Base-by-base conservation (phyloP, 2,329 filamentous ascomycete genomes). In the Trichophyton schoenleinii region DNA sequence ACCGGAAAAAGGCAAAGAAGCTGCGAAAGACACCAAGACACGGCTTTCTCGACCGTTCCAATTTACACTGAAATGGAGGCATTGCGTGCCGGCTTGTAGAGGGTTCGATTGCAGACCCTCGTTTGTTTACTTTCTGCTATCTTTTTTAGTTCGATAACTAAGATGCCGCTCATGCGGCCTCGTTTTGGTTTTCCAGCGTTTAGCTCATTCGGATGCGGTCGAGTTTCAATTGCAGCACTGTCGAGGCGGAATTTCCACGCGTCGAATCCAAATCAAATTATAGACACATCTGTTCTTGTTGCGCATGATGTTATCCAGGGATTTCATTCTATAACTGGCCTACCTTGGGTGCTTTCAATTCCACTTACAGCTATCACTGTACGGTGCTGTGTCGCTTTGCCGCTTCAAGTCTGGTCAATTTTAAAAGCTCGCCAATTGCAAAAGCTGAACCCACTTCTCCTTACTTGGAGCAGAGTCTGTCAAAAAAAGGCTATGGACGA, bases 281-380 rank as follows among this genome's bases (percentile, higher is more conserved):
- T 80, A 64, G 75, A 78, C 63, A 70, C 75, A 60, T 66, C 75
- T 46, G 66, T 81, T 53, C 70, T 73, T 49, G 67, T 73, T 34
- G 76, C 80, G 2, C 77, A 80, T 64, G 69, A 71, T 58, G 67
- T 80, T 62, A 73, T 83, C 60, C 72, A 78, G 61, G 66, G 73
- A 28, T 66, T 90, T 72, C 80, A 84, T 67, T 69, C 69, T 22
- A 9, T 74, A 46, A 77, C 74, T 15, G 72, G 75, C 49, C 72
- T 84, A 1, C 75, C 81, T 60, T 85, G 82, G 82, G 78, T 72
- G 6, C 72, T 75, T 11, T 78, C 79, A 20, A 77, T 85, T 48
- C 82, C 82, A 3, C 70, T 83, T 60, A 76, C 80, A 3, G 82
- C 82, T 2, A 67, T 84, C 46, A 58, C 79, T 15, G 73, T 83